Evolutionary conservation across 2,329 filamentous ascomycete genomes (phyloP).

Genomic region (Cryoendolithus antarcticus): DNA sequence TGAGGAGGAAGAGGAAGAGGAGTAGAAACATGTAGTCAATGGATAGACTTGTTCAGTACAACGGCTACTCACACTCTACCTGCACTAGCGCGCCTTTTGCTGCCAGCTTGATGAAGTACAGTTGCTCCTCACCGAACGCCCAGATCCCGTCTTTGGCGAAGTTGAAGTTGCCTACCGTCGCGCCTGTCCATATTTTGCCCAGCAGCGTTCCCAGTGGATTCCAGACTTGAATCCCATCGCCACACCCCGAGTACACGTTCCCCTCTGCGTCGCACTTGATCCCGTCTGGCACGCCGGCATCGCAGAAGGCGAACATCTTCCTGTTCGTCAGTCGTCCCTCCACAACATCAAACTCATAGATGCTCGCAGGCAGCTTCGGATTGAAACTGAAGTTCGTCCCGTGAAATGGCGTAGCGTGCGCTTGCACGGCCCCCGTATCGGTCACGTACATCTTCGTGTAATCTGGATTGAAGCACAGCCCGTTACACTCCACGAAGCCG

Average conservation of each 20-base stretch:
- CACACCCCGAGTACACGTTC: slow-evolving; percentile 44
- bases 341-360: slow-evolving; percentile 27
- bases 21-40: not conserved
- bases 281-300: slow-evolving; percentile 47
- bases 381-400: slow-evolving; percentile 17
- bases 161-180: slow-evolving; percentile 21
- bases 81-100: slow-evolving; percentile 8
- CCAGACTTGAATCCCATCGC: slow-evolving; percentile 45
- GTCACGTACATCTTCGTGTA: slow-evolving; percentile 40
- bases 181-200: slow-evolving; percentile 44
- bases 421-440: slow-evolving; percentile 37
- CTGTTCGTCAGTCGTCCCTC: slow-evolving; percentile 16
- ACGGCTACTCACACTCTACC: slow-evolving; percentile 8
- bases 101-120: slow-evolving; percentile 8
- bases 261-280: slow-evolving; percentile 41
- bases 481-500: slow-evolving; percentile 42
- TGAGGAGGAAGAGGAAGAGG: slow-evolving; percentile 58
- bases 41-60: too few relatives aligned
- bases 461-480: slow-evolving; percentile 42
- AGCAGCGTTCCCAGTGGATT: slow-evolving; percentile 37
- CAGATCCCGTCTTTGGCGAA: slow-evolving; percentile 8
- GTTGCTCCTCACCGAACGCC: slow-evolving; percentile 11
- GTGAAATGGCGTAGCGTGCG: slow-evolving; percentile 7
- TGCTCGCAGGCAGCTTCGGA: slow-evolving; percentile 22
- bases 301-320: slow-evolving; percentile 41